Base-by-base conservation (phyloP, 208 protist species). In the Leishmania turanica region DNA sequence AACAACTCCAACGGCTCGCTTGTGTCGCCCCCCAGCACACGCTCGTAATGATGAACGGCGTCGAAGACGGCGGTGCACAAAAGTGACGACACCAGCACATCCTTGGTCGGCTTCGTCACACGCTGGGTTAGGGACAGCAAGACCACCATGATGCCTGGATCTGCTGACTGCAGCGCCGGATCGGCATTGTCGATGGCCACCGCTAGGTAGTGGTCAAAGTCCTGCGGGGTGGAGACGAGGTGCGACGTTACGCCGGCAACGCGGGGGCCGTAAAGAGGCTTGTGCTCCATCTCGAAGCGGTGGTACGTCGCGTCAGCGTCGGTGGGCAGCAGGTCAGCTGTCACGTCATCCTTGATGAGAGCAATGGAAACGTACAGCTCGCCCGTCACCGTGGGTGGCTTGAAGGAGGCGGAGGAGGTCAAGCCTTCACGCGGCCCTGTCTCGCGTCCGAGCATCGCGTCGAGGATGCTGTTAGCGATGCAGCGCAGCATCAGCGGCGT, bases 71-170 rank as follows among this genome's bases (percentile, higher is more conserved):
- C 89, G 17, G 91, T 94, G 64, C 86, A 89, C 40, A 92, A 65
- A 31, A 96, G 84, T 45, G 91, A 93, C 34, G 93, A 95, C 69
- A 95, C 84, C 42, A 93, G 78, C 69, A 95, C 90, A 71, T 96
- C 90, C 34, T 89, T 84, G 73, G 69, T 72, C 2, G 86, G 85
- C 49, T 86, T 79, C 53, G 80, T 80, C 60, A 93, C 83, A 11
- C 84, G 75, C 73, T 94, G 90, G 24, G 86, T 92, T 51, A 96
- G 83, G 21, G 72, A 77, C 53, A 94, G 81, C 5, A 84, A 89
- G n/a, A 95, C 87, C 37, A 95, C 91, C 90, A 96, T 94, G 54
- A 96, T 87, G 42, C 93, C 93, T 49, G 93, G 93, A 64, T 96
- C 91, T 13, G 82, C 88, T 27, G 90, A 89, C 76, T 91, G 88